phyloP scores from a whole-genome alignment of 2,329 filamentous ascomycete species.

The Gnomoniopsis sp. region DNA sequence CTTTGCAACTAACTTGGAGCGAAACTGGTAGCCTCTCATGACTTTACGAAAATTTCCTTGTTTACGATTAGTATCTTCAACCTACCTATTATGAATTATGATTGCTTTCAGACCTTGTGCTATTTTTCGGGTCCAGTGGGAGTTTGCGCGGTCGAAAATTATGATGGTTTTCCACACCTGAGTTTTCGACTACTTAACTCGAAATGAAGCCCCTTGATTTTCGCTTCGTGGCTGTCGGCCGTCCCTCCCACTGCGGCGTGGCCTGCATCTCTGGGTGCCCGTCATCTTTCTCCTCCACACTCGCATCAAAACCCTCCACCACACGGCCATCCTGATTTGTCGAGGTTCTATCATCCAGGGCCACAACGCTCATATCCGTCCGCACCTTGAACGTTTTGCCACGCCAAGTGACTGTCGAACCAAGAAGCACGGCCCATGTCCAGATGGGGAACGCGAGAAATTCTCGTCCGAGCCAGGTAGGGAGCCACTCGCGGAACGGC shows the following conservation, averaged over 20 bases:
- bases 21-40: too few relatives aligned
- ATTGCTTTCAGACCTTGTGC: too few relatives aligned
- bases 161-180: too few relatives aligned
- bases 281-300: not conserved
- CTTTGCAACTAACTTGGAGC: too few relatives aligned
- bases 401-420: constrained; percentile 82
- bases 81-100: too few relatives aligned
- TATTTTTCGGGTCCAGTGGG: too few relatives aligned
- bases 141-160: too few relatives aligned
- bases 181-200: too few relatives aligned
- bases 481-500: constrained; percentile 67
- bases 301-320: not conserved
- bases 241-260: constrained; percentile 13
- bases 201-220: not conserved
- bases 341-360: constrained; percentile 26
- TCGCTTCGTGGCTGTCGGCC: constrained; percentile 11
- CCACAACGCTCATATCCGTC: constrained; percentile 75
- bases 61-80: too few relatives aligned
- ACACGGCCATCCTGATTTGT: not conserved
- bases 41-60: too few relatives aligned
- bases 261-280: not conserved
- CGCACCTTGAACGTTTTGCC: constrained; percentile 79
- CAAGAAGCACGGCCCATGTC: constrained; percentile 85
- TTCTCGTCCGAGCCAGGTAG: constrained; percentile 84
- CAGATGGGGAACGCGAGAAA: constrained; percentile 82